Percentiles rank a stretch among this genome's conserved stretches.
phyloP scores from a whole-genome alignment of 257 asterid genomes.

The Voacanga thouarsii region DNA sequence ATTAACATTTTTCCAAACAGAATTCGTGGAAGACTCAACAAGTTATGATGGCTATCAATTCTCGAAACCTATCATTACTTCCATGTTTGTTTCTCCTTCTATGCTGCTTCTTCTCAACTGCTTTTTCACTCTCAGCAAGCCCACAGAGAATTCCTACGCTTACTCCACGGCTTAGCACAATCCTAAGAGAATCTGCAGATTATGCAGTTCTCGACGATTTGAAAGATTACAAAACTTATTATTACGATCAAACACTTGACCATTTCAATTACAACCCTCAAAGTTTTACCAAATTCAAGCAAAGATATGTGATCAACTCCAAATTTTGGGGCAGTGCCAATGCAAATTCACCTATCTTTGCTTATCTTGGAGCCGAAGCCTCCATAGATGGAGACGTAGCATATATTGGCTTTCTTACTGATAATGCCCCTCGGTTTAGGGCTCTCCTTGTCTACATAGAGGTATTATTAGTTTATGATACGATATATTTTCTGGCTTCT shows the following conservation, averaged over 20 bases:
- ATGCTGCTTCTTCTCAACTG: constrained; percentile 1
- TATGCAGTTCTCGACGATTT: neutral
- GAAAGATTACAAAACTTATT: constrained; percentile 34
- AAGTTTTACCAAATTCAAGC: constrained; percentile 55
- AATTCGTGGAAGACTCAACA: neutral
- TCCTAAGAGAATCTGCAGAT: neutral
- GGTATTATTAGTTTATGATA: constrained; percentile 30
- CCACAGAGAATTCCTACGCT: constrained; percentile 17
- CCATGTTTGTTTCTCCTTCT: neutral
- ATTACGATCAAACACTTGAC: constrained; percentile 66
- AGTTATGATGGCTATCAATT: neutral
- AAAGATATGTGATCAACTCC: constrained; percentile 44
- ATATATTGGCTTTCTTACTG: constrained; percentile 38
- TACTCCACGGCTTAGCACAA: constrained; percentile 12
- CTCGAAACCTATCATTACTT: neutral
- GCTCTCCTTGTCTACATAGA: constrained; percentile 66
- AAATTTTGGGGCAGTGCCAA: constrained; percentile 54
- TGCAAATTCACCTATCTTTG: constrained; percentile 51
- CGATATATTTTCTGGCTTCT: no score
- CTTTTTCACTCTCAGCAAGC: neutral
- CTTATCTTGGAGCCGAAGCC: constrained; percentile 66
- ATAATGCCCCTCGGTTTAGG: constrained; percentile 60
- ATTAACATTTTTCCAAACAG: neutral
- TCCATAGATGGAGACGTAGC: constrained; percentile 39
- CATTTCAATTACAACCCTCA: constrained; percentile 68